Base-by-base conservation (phyloP, 2,329 filamentous ascomycete species). In the Magnaporthales sp. region DNA sequence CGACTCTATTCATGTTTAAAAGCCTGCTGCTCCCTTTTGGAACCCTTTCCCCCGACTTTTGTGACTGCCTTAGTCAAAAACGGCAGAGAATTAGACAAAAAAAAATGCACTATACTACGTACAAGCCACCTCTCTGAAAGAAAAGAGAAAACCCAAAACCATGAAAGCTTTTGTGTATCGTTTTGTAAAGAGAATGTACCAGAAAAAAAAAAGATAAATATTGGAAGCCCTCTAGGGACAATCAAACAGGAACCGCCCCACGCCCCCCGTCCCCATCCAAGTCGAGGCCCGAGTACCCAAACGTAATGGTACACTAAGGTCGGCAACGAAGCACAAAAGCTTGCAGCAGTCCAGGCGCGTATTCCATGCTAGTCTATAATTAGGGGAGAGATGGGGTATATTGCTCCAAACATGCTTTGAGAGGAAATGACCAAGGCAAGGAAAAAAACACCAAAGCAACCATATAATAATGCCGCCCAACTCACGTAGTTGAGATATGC, bases 331-430 rank as follows among this genome's bases (percentile, higher is more conserved):
- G 54, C 54, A 26, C n/a, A 26, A 58, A 58, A 26, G 54, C 54
- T 58, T 22, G 54, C 54, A 58, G 54, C 54, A 58, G 54, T 58
- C 54, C 54, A 58, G 54, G 54, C 54, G 54, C 54, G 54, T 58
- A 58, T 58, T 19, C 54, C 54, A 58, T 58, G 54, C 54, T 58
- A 58, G 54, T 58, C 54, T 58, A 58, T 58, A 58, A 58, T 58
- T 58, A 58, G 54, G 54, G 54, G 54, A 58, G 54, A 58, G 54
- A 58, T 51, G 54, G 54, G 54, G 54, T 58, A 58, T 58, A 58
- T 58, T 58, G 54, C 54, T 58, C 54, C 54, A 26, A 58, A 58
- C 54, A 58, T 58, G 54, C 54, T 58, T 26, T 24, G 24, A 26
- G 24, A 58, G 38, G 19, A 58, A 58, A 58, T 26, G 54, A 58